Evolutionary conservation across 495 filamentous ascomycete species (phyloP).

Genomic region (Hyaloscypha variabilis): DNA sequence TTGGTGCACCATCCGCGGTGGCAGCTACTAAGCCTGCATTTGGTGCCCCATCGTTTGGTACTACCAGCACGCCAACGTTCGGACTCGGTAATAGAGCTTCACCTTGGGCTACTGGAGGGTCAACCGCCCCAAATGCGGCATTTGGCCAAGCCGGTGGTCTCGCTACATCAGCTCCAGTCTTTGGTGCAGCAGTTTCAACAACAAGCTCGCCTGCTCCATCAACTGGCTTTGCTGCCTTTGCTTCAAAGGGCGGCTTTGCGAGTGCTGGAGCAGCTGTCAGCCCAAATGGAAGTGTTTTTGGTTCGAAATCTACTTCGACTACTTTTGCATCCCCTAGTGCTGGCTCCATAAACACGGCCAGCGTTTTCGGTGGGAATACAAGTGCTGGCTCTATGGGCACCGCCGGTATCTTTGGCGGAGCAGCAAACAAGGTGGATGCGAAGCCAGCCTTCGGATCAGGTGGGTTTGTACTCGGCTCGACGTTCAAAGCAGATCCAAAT

Average conservation of each 20-base stretch:
- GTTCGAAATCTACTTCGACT: conserved; percentile 36
- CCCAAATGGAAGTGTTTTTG: conserved; percentile 50
- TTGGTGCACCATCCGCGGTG: conserved; percentile 17
- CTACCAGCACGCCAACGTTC: conserved; percentile 46
- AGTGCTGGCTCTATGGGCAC: too few relatives aligned
- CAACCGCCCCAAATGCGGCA: conserved; percentile 26
- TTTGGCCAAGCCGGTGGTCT: conserved; percentile 39
- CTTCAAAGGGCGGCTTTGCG: conserved; percentile 58
- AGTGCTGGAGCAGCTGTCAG: conserved; percentile 31
- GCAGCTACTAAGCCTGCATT: conserved; percentile 46
- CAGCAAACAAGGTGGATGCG: conserved; percentile 2
- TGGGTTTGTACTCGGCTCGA: conserved; percentile 74
- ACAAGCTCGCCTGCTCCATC: conserved; percentile 18
- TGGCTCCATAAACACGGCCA: conserved; percentile 7
- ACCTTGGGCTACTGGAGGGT: conserved; percentile 41
- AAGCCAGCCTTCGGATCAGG: conserved; percentile 35
- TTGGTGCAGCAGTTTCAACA: conserved; percentile 17
- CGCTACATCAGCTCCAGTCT: conserved; percentile 22
- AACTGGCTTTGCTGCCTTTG: conserved; percentile 62
- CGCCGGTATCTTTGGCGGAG: conserved; percentile 24
- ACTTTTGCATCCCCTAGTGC: conserved; percentile 18
- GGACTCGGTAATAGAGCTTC: conserved; percentile 47
- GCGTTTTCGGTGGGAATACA: too few relatives aligned
- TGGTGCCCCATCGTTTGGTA: conserved; percentile 36
- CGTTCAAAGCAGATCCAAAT: conserved; percentile 76